Evolutionary conservation across 768 basidiomycete genomes (phyloP), one percentile per base, ranked within the genome.

Genomic region (Hydnomerulius pinastri): DNA sequence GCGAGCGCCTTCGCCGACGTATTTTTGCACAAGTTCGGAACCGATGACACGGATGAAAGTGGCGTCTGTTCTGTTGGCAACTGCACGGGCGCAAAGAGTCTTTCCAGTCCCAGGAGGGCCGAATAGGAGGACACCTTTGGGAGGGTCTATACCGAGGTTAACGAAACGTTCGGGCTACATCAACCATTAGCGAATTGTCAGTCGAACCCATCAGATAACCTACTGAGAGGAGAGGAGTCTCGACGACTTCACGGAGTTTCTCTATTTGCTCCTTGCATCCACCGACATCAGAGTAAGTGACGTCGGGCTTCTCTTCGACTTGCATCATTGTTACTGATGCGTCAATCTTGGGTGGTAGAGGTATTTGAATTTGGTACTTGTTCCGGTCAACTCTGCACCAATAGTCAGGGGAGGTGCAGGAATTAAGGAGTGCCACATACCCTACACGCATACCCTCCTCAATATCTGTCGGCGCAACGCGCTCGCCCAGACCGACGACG

Each of bases 361-460:
- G 97, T 56, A 99, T 98, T 74, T 98, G 93, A 53, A 99, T 98
- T 68, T 98, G 95, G 69, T 99, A 99, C 71, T 98, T 90, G 61
- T 89, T 90, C 43, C 94, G 85, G 71, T 96, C 94, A 44, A 98
- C 95, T 38, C 94, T 97, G 59, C 12, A 32, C 20, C 42, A 49
- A 58, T 54, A 13, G 8, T 42, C 13, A 44, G 49, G 15, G 30
- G 30, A 58, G 48, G 44, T 6, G 43, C 27, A 45, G 25, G 5
- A 24, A 15, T 2, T 10, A 9, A 38, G 15, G 4, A n/a, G 42
- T 12, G 15, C 15, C 23, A 57, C 91, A 65, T 65, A 98, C 96
- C 96, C 97, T 33, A 99, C 97, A 46, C 97, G 87, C 97, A 99
- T 99, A n/a, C 97, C 97, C 76, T 99, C 97, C 69, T 99, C 97